Conservation (phyloP, 768 basidiomycete species). For the Suillus subaureus region DNA sequence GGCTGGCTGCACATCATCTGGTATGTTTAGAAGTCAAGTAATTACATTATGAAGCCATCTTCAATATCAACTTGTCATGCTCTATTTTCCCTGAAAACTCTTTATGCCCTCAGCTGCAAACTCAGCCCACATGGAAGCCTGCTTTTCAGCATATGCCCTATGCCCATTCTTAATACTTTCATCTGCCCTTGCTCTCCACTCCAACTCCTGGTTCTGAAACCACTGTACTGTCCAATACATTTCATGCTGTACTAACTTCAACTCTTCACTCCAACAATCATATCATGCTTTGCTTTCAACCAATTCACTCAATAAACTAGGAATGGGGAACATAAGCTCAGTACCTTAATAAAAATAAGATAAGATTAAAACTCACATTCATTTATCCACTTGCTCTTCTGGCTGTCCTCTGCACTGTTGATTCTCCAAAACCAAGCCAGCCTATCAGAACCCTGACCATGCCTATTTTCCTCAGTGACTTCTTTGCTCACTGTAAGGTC, state of each 20-base stretch:
- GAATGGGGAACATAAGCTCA: neutral
- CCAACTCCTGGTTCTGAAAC: constrained; percentile 4
- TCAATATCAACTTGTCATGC: no score
- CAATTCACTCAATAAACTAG: constrained; percentile 9
- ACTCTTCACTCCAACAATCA: constrained; percentile 22
- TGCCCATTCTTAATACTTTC: neutral
- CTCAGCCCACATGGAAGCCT: neutral
- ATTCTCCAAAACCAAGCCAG: constrained; percentile 9
- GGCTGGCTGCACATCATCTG: no score
- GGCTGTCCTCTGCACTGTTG: neutral
- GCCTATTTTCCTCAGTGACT: constrained; percentile 14
- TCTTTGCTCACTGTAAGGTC: constrained; percentile 13
- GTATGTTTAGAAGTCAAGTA: no score
- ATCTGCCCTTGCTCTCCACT: neutral
- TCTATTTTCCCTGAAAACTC: no score
- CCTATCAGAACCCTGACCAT: constrained; percentile 12
- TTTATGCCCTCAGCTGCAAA: no score
- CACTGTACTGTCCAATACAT: constrained; percentile 21
- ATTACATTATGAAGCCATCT: neutral
- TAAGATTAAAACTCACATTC: constrained; percentile 3
- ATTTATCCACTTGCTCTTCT: neutral
- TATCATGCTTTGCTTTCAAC: constrained; percentile 18
- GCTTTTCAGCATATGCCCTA: neutral
- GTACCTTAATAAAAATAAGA: neutral
- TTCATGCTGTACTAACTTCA: constrained; percentile 18